These are phyloP conservation scores for Neonectria faginata DNA, from an alignment of 2,329 filamentous ascomycete species.

Conservation along the genomic window DNA sequence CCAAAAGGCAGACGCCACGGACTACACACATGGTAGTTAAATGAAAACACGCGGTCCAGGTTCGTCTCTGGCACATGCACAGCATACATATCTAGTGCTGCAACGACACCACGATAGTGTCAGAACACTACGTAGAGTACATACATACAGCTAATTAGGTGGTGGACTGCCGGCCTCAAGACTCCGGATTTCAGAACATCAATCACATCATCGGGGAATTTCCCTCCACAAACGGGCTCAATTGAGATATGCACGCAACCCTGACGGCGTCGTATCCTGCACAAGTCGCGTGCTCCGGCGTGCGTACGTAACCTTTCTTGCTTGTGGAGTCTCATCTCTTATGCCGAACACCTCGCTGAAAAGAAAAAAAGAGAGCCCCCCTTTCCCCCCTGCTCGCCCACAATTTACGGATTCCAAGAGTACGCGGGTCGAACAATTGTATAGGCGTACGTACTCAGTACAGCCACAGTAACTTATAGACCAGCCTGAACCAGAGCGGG, in stretches of 20 bases:
- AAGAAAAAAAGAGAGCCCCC: background rate
- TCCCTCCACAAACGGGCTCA: constrained; percentile 25
- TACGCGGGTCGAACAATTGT: too few species aligned
- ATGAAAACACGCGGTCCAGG: background rate
- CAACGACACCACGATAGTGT: too few species aligned
- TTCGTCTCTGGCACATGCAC: constrained; percentile 29
- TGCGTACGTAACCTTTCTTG: constrained; percentile 11
- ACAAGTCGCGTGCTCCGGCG: constrained; percentile 42
- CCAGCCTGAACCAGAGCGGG: too few species aligned
- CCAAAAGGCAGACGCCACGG: constrained; percentile 37
- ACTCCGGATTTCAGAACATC: constrained; percentile 12
- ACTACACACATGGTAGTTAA: background rate
- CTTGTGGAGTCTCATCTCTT: constrained; percentile 32
- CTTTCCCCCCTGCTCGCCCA: background rate
- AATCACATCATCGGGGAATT: constrained; percentile 39
- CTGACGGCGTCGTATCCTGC: constrained; percentile 30
- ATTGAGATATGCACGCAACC: constrained; percentile 33
- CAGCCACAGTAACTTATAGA: background rate
- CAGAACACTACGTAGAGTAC: too few species aligned
- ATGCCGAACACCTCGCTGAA: constrained; percentile 23
- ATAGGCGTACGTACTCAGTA: too few species aligned
- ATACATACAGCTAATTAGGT: too few species aligned
- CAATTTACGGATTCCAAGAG: background rate
- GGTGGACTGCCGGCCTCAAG: background rate
- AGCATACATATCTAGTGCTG: constrained; percentile 20